Percentiles rank a stretch among this genome's conserved stretches.
These are phyloP conservation scores for Phaeophleospora eucalypticola DNA, from an alignment of 2,329 filamentous ascomycete genomes.

Conservation along the genomic window DNA sequence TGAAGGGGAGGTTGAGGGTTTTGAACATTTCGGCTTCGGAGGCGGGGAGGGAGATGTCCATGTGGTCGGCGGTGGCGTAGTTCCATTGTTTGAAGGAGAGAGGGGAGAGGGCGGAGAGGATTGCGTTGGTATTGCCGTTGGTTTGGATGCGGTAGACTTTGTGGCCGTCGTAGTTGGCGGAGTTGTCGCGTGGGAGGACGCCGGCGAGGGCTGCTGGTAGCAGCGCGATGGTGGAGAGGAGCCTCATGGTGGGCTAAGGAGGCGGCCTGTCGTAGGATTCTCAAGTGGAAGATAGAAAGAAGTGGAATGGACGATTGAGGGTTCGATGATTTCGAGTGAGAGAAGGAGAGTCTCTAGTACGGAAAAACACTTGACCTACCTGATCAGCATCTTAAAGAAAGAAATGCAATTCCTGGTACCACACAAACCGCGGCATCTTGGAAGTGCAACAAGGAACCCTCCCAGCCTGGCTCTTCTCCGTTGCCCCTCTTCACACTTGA, in stretches of 20 bases:
- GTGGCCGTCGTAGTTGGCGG: constrained; percentile 18
- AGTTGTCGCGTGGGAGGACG: constrained; percentile 10
- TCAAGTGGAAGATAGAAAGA: not conserved
- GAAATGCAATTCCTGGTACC: too few species aligned
- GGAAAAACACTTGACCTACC: not conserved
- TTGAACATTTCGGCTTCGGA: constrained; percentile 14
- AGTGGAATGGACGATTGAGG: not conserved
- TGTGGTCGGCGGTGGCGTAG: constrained; percentile 9
- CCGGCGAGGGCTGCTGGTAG: constrained; percentile 13
- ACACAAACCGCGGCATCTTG: too few species aligned
- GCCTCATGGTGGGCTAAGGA: constrained; percentile 9
- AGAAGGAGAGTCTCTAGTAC: not conserved
- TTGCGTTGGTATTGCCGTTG: constrained; percentile 7
- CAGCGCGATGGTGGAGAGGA: constrained; percentile 8
- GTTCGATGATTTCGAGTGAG: too few species aligned
- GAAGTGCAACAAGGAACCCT: too few species aligned
- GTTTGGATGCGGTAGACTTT: constrained; percentile 14
- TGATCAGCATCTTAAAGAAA: too few species aligned
- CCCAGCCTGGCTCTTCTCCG: not conserved
- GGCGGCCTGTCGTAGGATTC: not conserved
- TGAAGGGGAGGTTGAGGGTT: constrained; percentile 15
- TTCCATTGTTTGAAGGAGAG: constrained; percentile 19
- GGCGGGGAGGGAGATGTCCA: constrained; percentile 19
- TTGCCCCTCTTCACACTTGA: not conserved
- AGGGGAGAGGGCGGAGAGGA: constrained; percentile 11